Base-by-base conservation (phyloP, 495 filamentous ascomycete species). In the Aspergillus bertholletiae region DNA sequence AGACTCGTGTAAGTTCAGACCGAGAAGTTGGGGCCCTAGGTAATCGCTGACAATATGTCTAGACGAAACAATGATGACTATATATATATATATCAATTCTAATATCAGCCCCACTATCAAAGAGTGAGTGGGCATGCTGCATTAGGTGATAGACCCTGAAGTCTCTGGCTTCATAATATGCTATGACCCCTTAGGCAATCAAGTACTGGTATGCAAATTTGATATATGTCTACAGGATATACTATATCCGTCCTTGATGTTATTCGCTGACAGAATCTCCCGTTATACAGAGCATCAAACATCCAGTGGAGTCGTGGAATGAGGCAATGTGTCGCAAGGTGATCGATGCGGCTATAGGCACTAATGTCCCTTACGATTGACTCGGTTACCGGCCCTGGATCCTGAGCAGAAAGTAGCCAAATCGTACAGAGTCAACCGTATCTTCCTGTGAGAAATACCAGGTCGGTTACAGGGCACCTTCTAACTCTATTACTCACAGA, bases 21-120 rank as follows among this genome's bases (percentile, higher is more conserved):
- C 13, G 15, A 40, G 15, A 20, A 40, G 37, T 40, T 6, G 15
- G 5, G 3, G 3, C 3, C 18, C 18, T 1, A 13, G 37, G 15
- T 7, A 17, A 8, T 40, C 17, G 12, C 45, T 47, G n/a, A 47
- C 26, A 20, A 15, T 18, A 5, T 40, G 13, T 30, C 47, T 56
- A 66, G 69, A 69, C 49, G 63, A 76, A 41, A 71, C 67, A 1
- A 76, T 76, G 74, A 74, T 76, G 74, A 76, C 74, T 7, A 76
- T 76, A 30, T 71, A 76, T 52, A 67, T 75, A n/a, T n/a, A n/a
- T n/a, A n/a, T n/a, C 46, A 73, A 71, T 34, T 71, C 72, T 7
- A 60, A 76, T 27, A 49, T 76, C 2, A 60, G 68, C 2, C 66
- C 66, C 0, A 54, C 74, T 3, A 39, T 76, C 7, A 59, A 62